Base-by-base conservation (phyloP, 164 flowering plant genomes). In the Piper betle region DNA sequence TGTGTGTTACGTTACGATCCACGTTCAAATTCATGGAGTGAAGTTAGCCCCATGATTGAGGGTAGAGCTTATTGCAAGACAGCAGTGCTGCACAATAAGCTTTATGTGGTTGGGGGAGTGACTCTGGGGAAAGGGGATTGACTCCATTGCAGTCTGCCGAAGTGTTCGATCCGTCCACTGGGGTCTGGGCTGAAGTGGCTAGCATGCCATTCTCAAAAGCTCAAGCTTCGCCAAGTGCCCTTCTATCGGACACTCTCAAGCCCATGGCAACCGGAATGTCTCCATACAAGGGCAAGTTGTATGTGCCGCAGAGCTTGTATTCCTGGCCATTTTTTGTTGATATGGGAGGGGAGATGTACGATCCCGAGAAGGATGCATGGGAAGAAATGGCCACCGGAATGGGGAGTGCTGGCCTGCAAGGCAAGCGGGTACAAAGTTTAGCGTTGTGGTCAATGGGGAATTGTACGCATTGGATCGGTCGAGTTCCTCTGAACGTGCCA, bases 391-490 rank as follows among this genome's bases (percentile, higher is more conserved):
- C 97, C 37, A 67, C 39, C 48, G 97, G 97, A 37, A 91, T 88
- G 97, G 97, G 53, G 94, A 91, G 67, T 96, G 96, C 61, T 91
- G 97, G 97, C 97, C 97, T 56, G 97, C 94, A 12, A 79, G 76
- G 77, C 96, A 91, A 62, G 96, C 97, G 7, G 92, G 88, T 13
- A 84, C 96, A 2, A 91, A 91, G 65, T 70, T 88, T 68, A 86
- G 97, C 69, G 88, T 79, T n/a, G 81, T 82, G 18, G 87, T 91
- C 9, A 87, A 88, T 46, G 90, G 80, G 16, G 91, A 88, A 20
- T 62, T 91, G 60, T 91, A 88, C 79, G 90, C 94, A 6, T 67
- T 91, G 64, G 97, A 91, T 74, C 94, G 89, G 43, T 86, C 96
- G 9, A 85, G 83, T 67, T 79, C 91, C 42, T 62, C 77, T 39